These are phyloP conservation scores for Pezicula neosporulosa DNA, from an alignment of 2,329 filamentous ascomycete genomes.

Conservation along the genomic window DNA sequence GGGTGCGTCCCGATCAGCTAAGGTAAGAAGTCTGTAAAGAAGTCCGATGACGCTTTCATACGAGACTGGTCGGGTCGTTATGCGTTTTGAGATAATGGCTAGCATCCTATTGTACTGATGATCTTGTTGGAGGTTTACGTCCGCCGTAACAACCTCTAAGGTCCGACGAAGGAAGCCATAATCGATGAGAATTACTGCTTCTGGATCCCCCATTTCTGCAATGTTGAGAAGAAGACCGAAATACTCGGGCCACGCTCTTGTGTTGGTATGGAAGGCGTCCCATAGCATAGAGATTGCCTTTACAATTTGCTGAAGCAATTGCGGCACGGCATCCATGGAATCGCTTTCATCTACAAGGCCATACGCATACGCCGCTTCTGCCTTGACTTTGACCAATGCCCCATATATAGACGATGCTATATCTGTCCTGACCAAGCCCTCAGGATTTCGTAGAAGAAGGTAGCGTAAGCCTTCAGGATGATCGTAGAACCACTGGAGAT, in stretches of 20 bases:
- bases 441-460: slow-evolving; percentile 59
- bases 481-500: slow-evolving; percentile 57
- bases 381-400: slow-evolving; percentile 50
- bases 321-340: slow-evolving; percentile 28
- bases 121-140: slow-evolving; percentile 19
- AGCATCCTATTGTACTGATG: slow-evolving; percentile 53
- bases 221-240: slow-evolving; percentile 70
- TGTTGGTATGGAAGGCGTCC: slow-evolving; percentile 56
- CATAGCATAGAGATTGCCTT: slow-evolving; percentile 54
- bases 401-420: slow-evolving; percentile 47
- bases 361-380: slow-evolving; percentile 44
- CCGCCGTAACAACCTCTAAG: slow-evolving; percentile 28
- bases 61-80: slow-evolving; percentile 45
- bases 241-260: slow-evolving; percentile 72
- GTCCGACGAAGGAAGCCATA: slow-evolving; percentile 54
- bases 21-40: slow-evolving; percentile 32
- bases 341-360: slow-evolving; percentile 27
- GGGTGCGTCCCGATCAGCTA: slow-evolving; percentile 19
- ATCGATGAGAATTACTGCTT: slow-evolving; percentile 57
- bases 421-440: slow-evolving; percentile 50
- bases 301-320: slow-evolving; percentile 28
- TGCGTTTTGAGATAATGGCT: slow-evolving; percentile 46
- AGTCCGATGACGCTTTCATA: slow-evolving; percentile 52
- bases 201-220: slow-evolving; percentile 54
- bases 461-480: slow-evolving; percentile 58